Evolutionary conservation across 441 rosid species (phyloP), one percentile per base, ranked within the genome.

Genomic region (Eutrema salsugineum): DNA sequence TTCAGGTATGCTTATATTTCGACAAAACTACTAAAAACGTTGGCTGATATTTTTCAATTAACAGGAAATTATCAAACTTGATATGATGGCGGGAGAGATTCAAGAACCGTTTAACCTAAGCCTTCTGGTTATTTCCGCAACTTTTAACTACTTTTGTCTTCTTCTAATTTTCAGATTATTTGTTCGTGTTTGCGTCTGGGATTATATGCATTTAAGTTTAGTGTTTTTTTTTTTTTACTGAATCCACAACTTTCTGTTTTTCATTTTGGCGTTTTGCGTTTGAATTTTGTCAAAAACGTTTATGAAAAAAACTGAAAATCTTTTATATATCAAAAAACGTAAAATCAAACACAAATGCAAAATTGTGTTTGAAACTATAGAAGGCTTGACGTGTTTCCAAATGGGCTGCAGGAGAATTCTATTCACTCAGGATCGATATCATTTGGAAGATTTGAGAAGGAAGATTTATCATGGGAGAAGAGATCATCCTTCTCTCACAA

Each of bases 361-460:
- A 9, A 22, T 11, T 62, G 32, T 30, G 32, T 30, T 55, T 42
- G 20, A 57, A 33, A 35, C 12, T 16, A 27, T 16, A 40, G 1
- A 42, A 32, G 42, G 22, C 15, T 61, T 5, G 33, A 24, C 35
- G 1, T 16, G 58, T 55, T 46, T 36, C 2, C 4, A 22, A 73
- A 73, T 65, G 53, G 24, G 11, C 1, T 54, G 76, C 87, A 89
- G 96, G 78, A 79, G 33, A 92, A 84, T 66, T 85, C 89, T 55
- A 63, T 86, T 28, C 90, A 80, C 81, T 91, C 96, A 39, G 96
- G 96, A 55, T 91, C 96, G 16, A 67, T 91, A 78, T 91, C 96
- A 24, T 91, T 91, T 76, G 97, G 96, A 59, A 87, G 97, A 79
- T 91, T 91, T 68, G 95, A 91, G 74, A 85, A 65, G 30, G 93